A percentile compares a stretch with the other conserved stretches of the same genome.
These are phyloP conservation scores for Colletotrichum sansevieriae DNA, from an alignment of 2,329 filamentous ascomycete genomes.

Conservation along the genomic window DNA sequence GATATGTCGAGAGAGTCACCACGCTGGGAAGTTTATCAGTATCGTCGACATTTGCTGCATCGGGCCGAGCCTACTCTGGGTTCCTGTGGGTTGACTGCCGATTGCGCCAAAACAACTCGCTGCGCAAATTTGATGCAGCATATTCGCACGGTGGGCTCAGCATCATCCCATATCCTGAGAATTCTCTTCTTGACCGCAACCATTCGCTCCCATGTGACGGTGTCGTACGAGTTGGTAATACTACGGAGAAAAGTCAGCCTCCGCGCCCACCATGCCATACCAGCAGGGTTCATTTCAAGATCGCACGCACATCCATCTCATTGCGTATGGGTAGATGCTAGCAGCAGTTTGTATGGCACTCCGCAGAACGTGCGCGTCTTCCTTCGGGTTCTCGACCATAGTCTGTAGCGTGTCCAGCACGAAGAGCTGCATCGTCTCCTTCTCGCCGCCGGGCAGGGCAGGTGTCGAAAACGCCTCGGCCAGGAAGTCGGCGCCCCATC, in stretches of 20 bases:
- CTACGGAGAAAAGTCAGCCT: conserved; percentile 63
- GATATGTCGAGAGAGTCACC: conserved; percentile 78
- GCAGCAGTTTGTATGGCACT: conserved; percentile 89
- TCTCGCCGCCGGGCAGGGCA: conserved; percentile 80
- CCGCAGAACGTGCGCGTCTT: conserved; percentile 85
- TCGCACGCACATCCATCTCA: conserved; percentile 90
- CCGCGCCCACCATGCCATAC: conserved; percentile 6
- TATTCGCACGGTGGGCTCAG: conserved; percentile 81
- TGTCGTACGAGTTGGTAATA: conserved; percentile 87
- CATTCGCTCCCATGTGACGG: conserved; percentile 88
- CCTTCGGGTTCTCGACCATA: conserved; percentile 77
- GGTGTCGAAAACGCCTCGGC: conserved; percentile 96
- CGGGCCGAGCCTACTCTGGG: conserved; percentile 74
- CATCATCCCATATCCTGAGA: conserved; percentile 87
- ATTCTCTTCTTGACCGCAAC: conserved; percentile 90
- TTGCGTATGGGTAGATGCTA: conserved; percentile 91
- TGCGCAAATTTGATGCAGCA: conserved; percentile 99
- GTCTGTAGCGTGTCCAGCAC: conserved; percentile 83
- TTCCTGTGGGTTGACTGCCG: conserved; percentile 83
- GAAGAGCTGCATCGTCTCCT: conserved; percentile 81
- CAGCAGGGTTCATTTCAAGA: not conserved
- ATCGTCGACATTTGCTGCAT: conserved; percentile 25
- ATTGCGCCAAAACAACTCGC: conserved; percentile 92
- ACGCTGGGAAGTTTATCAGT: conserved; percentile 53
- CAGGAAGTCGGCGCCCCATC: conserved; percentile 97